Conservation (phyloP, 1,284 basidiomycete genomes). For the Termitomyces sp. region DNA sequence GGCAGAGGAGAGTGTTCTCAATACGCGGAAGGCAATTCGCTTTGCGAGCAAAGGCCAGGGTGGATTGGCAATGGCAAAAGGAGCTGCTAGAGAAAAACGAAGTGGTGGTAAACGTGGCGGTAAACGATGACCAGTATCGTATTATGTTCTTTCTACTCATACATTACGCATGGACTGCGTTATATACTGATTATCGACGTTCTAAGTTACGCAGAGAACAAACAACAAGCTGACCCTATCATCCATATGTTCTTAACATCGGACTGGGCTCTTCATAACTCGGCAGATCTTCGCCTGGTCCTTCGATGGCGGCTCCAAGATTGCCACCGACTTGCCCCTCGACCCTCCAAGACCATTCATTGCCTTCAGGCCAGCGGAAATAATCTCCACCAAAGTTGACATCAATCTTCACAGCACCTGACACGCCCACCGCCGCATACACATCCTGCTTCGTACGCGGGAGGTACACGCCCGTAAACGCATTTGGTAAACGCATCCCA, state of each 20-base stretch:
- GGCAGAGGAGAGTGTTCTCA: slow-evolving; percentile 55
- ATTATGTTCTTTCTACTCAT: slow-evolving; percentile 1
- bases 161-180: background rate
- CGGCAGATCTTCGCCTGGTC: slow-evolving; percentile 16
- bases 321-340: slow-evolving; percentile 50
- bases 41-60: slow-evolving; percentile 67
- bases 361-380: slow-evolving; percentile 59
- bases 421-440: slow-evolving; percentile 60
- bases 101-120: slow-evolving; percentile 19
- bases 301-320: slow-evolving; percentile 21
- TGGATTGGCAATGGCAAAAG: slow-evolving; percentile 49
- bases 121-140: slow-evolving; percentile 17
- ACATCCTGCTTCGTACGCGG: slow-evolving; percentile 49
- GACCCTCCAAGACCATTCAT: slow-evolving; percentile 56
- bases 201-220: background rate
- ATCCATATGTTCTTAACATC: background rate
- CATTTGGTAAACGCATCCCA: slow-evolving; percentile 50
- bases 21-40: slow-evolving; percentile 85
- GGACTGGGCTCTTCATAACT: slow-evolving; percentile 13
- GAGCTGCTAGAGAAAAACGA: slow-evolving; percentile 18
- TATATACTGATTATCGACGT: background rate
- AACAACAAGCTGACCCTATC: background rate
- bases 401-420: slow-evolving; percentile 48
- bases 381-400: slow-evolving; percentile 60
- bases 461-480: slow-evolving; percentile 56